Base-by-base conservation (phyloP, 257 asterid genomes). In the Nicotiana tomentosiformis region DNA sequence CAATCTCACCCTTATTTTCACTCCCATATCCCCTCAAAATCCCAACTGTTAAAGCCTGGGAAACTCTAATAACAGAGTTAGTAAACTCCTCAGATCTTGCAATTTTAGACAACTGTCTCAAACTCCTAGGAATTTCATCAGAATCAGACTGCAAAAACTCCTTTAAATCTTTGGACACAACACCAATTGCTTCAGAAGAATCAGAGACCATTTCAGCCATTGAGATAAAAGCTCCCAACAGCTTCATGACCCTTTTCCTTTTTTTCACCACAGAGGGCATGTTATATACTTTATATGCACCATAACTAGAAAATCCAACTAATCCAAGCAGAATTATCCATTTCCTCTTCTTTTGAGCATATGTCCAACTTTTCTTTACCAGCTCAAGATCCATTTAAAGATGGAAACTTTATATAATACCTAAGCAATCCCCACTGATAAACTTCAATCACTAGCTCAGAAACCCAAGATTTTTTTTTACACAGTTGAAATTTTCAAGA, bases 111-210 rank as follows among this genome's bases (percentile, higher is more conserved):
- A 96, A 65, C 77, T 96, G 99, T 95, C 87, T 93, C 90, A 96
- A 86, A 86, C 97, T 94, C 51, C 83, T 92, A 1, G 99, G 99
- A 14, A 96, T 91, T 84, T 96, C 97, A 84, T 93, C 96, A 3
- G 97, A 84, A 85, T 94, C 92, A 74, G 99, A 90, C 84, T 85
- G 85, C 39, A 96, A 81, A 85, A 96, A 96, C 89, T 91, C 96
- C 90, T 93, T 96, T 82, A 96, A 87, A 90, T 96, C 99, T 90
- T 88, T 91, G 2, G 98, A 90, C 69, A 96, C 90, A 33, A 92
- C 80, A 7, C 89, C 82, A 74, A 94, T 35, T 1, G 95, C 89
- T 83, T 93, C 97, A 5, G 99, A 91, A 0, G 98, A 96, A 82
- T 92, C 97, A 65, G 95, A 89, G 9, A 87, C 91, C 91, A 91